A percentile compares a stretch with the other conserved stretches of the same genome.
Evolutionary conservation across 345 rosid genomes (phyloP).

Genomic region (Gossypium rotundifolium): DNA sequence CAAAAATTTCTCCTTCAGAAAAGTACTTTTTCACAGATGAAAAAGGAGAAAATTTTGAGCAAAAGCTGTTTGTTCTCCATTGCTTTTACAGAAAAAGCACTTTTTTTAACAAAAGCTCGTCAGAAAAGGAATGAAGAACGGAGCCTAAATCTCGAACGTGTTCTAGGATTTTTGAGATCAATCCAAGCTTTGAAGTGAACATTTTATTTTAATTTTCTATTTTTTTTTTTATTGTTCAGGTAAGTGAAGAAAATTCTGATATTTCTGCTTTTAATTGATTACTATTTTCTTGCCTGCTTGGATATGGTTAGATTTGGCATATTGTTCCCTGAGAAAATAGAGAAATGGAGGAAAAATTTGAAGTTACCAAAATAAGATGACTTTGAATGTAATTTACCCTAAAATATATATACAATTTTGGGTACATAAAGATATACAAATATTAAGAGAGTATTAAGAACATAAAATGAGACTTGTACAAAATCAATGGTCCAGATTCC

Average conservation of each 20-base stretch:
- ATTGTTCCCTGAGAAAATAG: constrained; percentile 18
- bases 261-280: not conserved
- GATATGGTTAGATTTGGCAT: constrained; percentile 33
- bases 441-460: too few relatives aligned
- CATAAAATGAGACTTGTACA: not conserved
- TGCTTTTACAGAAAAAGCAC: too few relatives aligned
- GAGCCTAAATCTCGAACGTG: not conserved
- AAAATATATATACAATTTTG: too few relatives aligned
- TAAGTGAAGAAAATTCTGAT: constrained; percentile 2
- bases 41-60: too few relatives aligned
- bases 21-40: too few relatives aligned
- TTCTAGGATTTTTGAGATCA: constrained; percentile 19
- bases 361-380: too few relatives aligned
- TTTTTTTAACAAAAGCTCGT: too few relatives aligned
- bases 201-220: not conserved
- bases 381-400: too few relatives aligned
- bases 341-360: constrained; percentile 12
- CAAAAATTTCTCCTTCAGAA: too few relatives aligned
- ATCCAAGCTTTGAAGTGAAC: constrained; percentile 12
- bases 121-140: too few relatives aligned
- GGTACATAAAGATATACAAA: too few relatives aligned
- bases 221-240: constrained; percentile 13
- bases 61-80: too few relatives aligned
- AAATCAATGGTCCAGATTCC: not conserved
- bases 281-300: not conserved